These are phyloP conservation scores for Teunomyces lycoperdinae DNA, from an alignment of 805 yeast genomes.

Conservation along the genomic window DNA sequence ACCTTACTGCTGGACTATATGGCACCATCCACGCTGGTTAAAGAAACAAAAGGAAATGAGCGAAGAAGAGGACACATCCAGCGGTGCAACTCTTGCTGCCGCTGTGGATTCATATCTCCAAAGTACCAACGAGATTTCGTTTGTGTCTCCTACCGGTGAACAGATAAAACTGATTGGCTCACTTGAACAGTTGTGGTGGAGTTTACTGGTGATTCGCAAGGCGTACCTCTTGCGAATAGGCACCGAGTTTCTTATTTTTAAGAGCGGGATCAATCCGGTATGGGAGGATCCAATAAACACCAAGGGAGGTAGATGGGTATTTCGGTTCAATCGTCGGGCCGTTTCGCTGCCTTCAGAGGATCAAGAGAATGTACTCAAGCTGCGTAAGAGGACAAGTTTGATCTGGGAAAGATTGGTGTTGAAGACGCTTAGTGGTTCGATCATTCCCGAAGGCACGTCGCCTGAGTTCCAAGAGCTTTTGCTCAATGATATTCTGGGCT, in stretches of 20 bases:
- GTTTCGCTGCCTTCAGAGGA: conserved; percentile 6
- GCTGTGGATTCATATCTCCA: conserved; percentile 46
- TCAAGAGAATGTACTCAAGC: conserved; percentile 18
- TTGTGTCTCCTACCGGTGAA: conserved; percentile 13
- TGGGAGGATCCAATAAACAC: conserved; percentile 67
- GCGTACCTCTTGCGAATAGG: conserved; percentile 41
- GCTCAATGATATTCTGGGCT: conserved; percentile 54
- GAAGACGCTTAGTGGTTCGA: conserved; percentile 48
- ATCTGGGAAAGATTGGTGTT: conserved; percentile 58
- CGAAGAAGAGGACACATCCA: conserved; percentile 10
- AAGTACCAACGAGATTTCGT: conserved; percentile 40
- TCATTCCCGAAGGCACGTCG: conserved; percentile 37
- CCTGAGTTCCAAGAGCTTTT: conserved; percentile 37
- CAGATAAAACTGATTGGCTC: conserved; percentile 37
- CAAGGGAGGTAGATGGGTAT: conserved; percentile 63
- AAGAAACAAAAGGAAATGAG: conserved; percentile 16
- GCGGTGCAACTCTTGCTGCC: conserved; percentile 14
- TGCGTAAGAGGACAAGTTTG: conserved; percentile 36
- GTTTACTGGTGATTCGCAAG: conserved; percentile 37
- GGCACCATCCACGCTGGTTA: conserved; percentile 43
- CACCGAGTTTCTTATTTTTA: conserved; percentile 56
- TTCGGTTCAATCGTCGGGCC: conserved; percentile 44
- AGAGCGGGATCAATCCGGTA: conserved; percentile 57
- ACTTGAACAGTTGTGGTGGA: conserved; percentile 53
- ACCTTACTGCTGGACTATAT: conserved; percentile 49